Evolutionary conservation across 2,329 filamentous ascomycete species (phyloP), one percentile per base, ranked within the genome.

Genomic region (Beauveria australis): DNA sequence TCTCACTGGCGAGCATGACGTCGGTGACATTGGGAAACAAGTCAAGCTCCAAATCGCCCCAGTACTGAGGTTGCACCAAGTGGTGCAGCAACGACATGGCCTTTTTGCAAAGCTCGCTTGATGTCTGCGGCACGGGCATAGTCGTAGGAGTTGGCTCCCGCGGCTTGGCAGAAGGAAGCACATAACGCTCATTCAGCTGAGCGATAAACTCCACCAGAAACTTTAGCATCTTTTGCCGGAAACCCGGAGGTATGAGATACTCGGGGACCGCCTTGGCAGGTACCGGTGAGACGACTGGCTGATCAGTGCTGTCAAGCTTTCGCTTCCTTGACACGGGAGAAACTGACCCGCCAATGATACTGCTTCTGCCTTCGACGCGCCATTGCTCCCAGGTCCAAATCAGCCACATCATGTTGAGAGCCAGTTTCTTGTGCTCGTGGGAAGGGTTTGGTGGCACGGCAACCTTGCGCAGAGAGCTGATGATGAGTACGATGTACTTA

Each of bases 161-260:
- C 47, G 85, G 80, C 67, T 87, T 89, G 16, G 84, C 81, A 24
- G 89, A 89, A 16, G 88, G 88, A 24, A 92, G 83, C 22, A 87
- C 86, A 71, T 89, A 97, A 40, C 92, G 85, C 73, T 97, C 94
- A 19, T 89, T 88, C 24, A 97, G 80, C 55, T 91, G 89, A 1
- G 92, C 92, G 66, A 97, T 96, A 73, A 97, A 97, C 63, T 94
- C 90, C 33, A 97, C 89, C 37, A 99, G 82, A 69, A 97, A 99
- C 74, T 96, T 97, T 53, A 97, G 83, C 78, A 99, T 88, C 72
- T 91, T 88, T 48, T 87, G 82, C 22, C 92, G 85, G 59, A 89
- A 85, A 1, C 82, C 72, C 0, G 81, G 71, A 9, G 89, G 84
- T 28, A 93, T 86, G 63, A 83, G 79, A 66, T 89, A 92, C 60